Conservation (phyloP, 257 asterid genomes). For the Ilex aquifolium region DNA sequence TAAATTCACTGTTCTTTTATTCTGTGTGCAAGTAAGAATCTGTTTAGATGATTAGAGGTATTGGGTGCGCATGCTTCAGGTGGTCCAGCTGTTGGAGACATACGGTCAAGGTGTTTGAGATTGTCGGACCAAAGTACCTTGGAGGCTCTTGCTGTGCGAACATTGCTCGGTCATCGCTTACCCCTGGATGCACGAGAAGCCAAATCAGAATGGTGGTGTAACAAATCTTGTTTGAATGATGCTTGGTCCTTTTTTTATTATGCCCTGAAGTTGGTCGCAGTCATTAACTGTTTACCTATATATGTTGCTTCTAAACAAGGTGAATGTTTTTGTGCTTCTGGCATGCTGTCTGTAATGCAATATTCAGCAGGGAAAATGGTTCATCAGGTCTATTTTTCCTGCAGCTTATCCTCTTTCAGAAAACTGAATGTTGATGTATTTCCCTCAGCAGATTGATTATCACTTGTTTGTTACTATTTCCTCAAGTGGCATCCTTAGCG, state of each 20-base stretch:
- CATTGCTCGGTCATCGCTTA: conserved; percentile 83
- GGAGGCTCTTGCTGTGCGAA: conserved; percentile 90
- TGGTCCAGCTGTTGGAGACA: conserved; percentile 99
- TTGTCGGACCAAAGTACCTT: conserved; percentile 78
- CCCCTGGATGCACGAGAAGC: conserved; percentile 77
- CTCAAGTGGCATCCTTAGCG: no score
- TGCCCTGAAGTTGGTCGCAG: neutral
- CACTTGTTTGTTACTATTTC: no score
- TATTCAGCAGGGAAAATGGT: no score
- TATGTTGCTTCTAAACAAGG: no score
- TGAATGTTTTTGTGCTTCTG: no score
- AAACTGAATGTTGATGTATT: no score
- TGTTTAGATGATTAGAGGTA: neutral
- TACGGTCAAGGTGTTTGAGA: conserved; percentile 92
- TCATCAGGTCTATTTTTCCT: no score
- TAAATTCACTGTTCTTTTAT: neutral
- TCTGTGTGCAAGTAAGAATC: neutral
- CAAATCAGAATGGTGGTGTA: conserved; percentile 72
- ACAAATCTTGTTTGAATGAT: conserved; percentile 17
- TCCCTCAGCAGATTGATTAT: no score
- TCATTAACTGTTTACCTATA: conserved; percentile 3
- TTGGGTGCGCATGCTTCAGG: conserved; percentile 38
- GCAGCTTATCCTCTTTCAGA: no score
- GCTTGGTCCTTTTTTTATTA: conserved; percentile 1
- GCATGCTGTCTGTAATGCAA: no score